phyloP scores from a whole-genome alignment of 129 eudicot species.

The Deinandra increscens region DNA sequence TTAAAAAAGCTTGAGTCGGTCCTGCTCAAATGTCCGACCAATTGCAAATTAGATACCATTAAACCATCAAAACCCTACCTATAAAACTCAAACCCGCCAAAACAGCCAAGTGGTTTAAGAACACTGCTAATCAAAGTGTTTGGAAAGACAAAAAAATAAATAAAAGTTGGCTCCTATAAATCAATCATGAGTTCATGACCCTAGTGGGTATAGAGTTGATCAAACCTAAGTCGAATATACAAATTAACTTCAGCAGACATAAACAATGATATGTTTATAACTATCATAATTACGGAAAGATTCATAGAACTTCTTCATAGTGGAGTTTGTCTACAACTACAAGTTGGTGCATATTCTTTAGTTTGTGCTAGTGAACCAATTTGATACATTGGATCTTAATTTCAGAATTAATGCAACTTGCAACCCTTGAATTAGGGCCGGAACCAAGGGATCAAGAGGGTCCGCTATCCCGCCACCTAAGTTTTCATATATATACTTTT shows the following conservation, averaged over 20 bases:
- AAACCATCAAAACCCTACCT: neutral
- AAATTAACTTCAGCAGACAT: neutral
- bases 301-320: slow-evolving; percentile 18
- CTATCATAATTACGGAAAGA: slow-evolving; percentile 3
- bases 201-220: neutral
- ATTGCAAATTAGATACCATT: neutral
- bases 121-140: neutral
- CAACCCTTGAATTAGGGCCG: neutral
- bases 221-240: neutral
- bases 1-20: too few relatives aligned
- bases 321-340: slow-evolving; percentile 13
- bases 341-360: slow-evolving; percentile 19
- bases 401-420: slow-evolving; percentile 6
- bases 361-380: slow-evolving; percentile 1
- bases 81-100: neutral
- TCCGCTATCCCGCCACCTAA: too few relatives aligned
- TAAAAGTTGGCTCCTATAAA: neutral
- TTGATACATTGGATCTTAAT: neutral
- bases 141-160: neutral
- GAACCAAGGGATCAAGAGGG: too few relatives aligned
- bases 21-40: too few relatives aligned
- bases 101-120: neutral
- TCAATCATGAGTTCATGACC: neutral
- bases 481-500: too few relatives aligned
- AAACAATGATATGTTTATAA: neutral